These are phyloP conservation scores for Rhododendron ovatum DNA, from an alignment of 148 eudicot species.

Conservation along the genomic window DNA sequence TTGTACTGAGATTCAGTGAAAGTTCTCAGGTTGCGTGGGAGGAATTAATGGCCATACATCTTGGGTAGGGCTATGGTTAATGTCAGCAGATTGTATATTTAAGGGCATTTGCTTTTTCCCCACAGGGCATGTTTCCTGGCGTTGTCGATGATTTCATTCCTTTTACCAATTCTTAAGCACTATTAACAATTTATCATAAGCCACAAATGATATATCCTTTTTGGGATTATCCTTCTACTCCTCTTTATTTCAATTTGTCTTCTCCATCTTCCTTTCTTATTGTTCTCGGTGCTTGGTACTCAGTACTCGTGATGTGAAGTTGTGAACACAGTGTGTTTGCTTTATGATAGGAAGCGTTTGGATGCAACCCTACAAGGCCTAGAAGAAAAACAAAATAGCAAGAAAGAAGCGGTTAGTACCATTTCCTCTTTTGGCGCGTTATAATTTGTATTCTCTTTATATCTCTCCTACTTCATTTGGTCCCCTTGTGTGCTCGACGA, in stretches of 20 bases:
- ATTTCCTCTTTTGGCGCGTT: background rate
- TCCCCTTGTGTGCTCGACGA: background rate
- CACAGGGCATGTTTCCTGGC: background rate
- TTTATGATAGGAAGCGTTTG: constrained; percentile 69
- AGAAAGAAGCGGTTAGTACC: constrained; percentile 72
- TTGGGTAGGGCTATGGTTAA: background rate
- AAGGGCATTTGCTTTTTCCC: background rate
- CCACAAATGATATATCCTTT: background rate
- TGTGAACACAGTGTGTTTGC: background rate
- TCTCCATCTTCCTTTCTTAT: background rate
- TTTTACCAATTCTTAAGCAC: background rate
- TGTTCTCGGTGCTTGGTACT: background rate
- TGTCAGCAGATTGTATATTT: background rate
- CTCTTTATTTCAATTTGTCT: background rate
- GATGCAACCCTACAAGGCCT: constrained; percentile 82
- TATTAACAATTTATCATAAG: too few species aligned
- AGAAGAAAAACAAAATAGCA: constrained; percentile 95
- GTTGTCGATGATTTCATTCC: background rate
- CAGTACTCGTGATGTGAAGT: background rate
- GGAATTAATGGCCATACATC: background rate
- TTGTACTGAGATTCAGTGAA: background rate
- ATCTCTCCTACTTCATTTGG: background rate
- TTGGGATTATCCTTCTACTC: background rate
- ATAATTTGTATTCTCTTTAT: background rate
- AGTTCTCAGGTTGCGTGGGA: background rate